Base-by-base conservation (phyloP, 1,284 basidiomycete species). In the Sanghuangporus sanghuang region DNA sequence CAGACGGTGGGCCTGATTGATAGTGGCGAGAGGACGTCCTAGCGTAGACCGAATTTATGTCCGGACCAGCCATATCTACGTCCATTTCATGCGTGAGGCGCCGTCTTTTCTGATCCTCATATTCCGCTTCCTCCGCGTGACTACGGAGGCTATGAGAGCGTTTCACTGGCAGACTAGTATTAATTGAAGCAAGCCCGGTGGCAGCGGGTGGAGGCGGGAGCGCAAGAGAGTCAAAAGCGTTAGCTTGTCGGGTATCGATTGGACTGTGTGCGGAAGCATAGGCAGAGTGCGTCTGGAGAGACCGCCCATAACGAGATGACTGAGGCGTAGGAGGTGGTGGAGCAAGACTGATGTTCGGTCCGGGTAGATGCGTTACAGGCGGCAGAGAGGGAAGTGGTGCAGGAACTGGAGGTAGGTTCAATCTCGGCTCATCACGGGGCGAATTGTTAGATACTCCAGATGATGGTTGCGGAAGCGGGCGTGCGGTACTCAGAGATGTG, bases 401-500 rank as follows among this genome's bases (percentile, higher is more conserved):
- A 23, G 52, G 49, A 11, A 50, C 32, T 38, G 36, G 32, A 23
- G 53, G 53, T 36, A 54, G n/a, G 18, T 54, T 54, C 32, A 54
- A 32, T 54, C 36, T 54, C 53, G 38, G 53, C 32, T 54, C 53
- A 38, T 38, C 53, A 32, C 36, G 36, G 9, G 53, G 53, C 36
- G 53, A 54, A 16, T 39, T 49, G 6, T 40, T 57, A 11, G 58
- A 60, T 42, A 68, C 52, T 46, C 68, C 16, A 67, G 70, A 36
- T 63, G 68, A 54, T 38, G 46, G 35, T 65, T 67, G 57, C 54
- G 69, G 32, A 11, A 27, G 23, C 14, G 50, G 50, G 32, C 3
- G 21, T 23, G 62, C 49, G 32, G 50, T 78, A 70, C 23, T 80
- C 73, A 64, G 81, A 73, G 38, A 70, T 14, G 35, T 18, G 52